Base-by-base conservation (phyloP, 305 asterid genomes). In the Fraxinus sp. region DNA sequence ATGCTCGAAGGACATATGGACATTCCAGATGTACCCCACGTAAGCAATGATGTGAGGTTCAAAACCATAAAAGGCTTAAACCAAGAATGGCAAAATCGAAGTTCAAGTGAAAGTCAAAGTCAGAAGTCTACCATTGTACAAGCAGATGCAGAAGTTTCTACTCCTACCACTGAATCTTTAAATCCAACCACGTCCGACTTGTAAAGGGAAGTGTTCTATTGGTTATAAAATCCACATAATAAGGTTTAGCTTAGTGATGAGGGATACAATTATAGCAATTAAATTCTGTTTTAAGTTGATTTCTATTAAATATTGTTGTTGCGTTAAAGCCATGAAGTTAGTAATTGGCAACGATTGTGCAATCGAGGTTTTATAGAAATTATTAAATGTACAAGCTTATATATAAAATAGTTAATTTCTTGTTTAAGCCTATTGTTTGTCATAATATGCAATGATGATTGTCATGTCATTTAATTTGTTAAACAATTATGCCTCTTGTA, bases 21-120 rank as follows among this genome's bases (percentile, higher is more conserved):
- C 1, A 68, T 93, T 81, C 97, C 99, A 1, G 91, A 87, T 41
- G 84, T 79, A 36, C 59, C 85, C 80, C 88, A 90, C 1, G 93
- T 86, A 77, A 89, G 96, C 0, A 91, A 86, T 22, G 99, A 96
- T 76, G 91, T 91, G 82, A 91, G 98, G 84, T 91, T 91, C 80
- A 90, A 86, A 85, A 96, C 97, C 81, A 88, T 93, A 91, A 90
- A 87, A 86, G 99, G 91, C 82, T 90, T 92, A 41, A 94, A 89
- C 81, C 88, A 81, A 22, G 94, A 90, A 84, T 89, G 83, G 86
- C 87, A 57, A 36, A 89, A 75, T 75, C 90, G 83, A 80, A 89
- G 90, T 79, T 75, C 86, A 5, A 55, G 82, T 10, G 78, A 39
- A 83, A 89, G 80, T 41, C 88, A 83, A 32, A 74, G 91, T 16